Percentiles rank a stretch among this genome's conserved stretches.
Evolutionary conservation across 2,329 filamentous ascomycete species (phyloP).

Genomic region (Leptographium wingfieldii): DNA sequence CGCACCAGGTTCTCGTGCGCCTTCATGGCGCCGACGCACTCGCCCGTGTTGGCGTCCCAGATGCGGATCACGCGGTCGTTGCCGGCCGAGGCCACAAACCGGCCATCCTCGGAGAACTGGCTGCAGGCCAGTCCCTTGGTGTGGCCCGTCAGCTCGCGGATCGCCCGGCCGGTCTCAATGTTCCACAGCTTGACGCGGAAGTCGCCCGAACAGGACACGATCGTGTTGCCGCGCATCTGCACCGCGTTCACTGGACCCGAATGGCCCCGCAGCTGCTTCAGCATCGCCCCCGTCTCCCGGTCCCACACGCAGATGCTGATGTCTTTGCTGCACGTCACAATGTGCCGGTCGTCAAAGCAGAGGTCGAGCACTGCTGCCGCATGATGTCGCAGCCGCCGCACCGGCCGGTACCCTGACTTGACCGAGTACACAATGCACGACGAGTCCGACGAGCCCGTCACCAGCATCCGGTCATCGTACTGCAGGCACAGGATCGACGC

Average conservation of each 20-base stretch:
- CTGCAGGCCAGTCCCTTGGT: conserved; percentile 91
- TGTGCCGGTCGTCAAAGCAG: conserved; percentile 81
- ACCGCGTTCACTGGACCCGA: conserved; percentile 91
- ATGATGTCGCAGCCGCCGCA: conserved; percentile 67
- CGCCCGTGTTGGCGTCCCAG: conserved; percentile 85
- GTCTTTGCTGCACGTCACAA: conserved; percentile 96
- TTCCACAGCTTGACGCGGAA: conserved; percentile 94
- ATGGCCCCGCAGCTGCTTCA: conserved; percentile 75
- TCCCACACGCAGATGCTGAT: conserved; percentile 91
- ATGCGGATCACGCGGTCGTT: conserved; percentile 94
- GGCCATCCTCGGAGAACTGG: conserved; percentile 91
- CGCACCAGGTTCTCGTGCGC: conserved; percentile 81
- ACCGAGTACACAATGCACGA: conserved; percentile 89
- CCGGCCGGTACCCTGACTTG: conserved; percentile 62
- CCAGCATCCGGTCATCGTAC: conserved; percentile 84
- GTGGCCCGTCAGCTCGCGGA: conserved; percentile 82
- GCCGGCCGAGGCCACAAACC: conserved; percentile 82
- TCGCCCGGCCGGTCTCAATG: conserved; percentile 72
- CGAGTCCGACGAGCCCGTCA: conserved; percentile 87
- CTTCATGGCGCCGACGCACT: conserved; percentile 65
- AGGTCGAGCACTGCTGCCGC: conserved; percentile 84
- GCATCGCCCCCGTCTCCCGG: conserved; percentile 58
- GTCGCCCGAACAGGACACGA: conserved; percentile 89
- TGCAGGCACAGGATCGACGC: conserved; percentile 92
- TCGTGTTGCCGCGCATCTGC: conserved; percentile 81